phyloP scores from a whole-genome alignment of 495 filamentous ascomycete species.

The Chaetomium tenue region DNA sequence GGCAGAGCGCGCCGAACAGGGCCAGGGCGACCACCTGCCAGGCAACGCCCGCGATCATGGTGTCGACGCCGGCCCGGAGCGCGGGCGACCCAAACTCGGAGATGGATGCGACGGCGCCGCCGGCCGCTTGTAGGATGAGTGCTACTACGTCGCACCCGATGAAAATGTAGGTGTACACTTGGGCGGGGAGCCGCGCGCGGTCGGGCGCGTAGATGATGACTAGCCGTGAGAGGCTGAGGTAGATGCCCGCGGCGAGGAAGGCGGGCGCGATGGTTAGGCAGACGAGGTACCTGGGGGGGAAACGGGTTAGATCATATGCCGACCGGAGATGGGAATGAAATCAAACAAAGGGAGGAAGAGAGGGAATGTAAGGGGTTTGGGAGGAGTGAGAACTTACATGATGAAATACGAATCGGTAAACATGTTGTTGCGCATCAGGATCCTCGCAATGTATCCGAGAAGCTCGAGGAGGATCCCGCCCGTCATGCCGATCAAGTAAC shows the following conservation, averaged over 20 bases:
- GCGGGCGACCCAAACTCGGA: slow-evolving; percentile 16
- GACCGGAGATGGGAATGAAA: neutral
- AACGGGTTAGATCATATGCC: neutral
- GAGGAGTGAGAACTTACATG: slow-evolving; percentile 11
- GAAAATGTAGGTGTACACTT: slow-evolving; percentile 52
- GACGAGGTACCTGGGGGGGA: slow-evolving; percentile 33
- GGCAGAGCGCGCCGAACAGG: slow-evolving; percentile 27
- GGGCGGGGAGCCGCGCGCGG: slow-evolving; percentile 27
- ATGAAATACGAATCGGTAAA: slow-evolving; percentile 23
- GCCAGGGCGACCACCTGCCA: slow-evolving; percentile 44
- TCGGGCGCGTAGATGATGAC: slow-evolving; percentile 45
- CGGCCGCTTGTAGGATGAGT: slow-evolving; percentile 51
- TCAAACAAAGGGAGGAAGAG: neutral
- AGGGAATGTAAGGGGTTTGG: neutral
- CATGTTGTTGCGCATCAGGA: slow-evolving; percentile 31
- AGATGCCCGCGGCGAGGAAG: slow-evolving; percentile 33
- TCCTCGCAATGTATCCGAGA: slow-evolving; percentile 31
- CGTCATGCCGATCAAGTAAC: slow-evolving; percentile 31
- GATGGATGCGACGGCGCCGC: slow-evolving; percentile 44
- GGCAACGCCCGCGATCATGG: slow-evolving; percentile 50
- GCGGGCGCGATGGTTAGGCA: slow-evolving; percentile 39
- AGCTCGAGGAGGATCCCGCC: slow-evolving; percentile 33
- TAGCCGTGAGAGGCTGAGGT: slow-evolving; percentile 40
- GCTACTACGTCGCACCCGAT: slow-evolving; percentile 52
- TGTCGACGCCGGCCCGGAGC: slow-evolving; percentile 35